Conservation (phyloP, 169 alveolate genomes). For the Amoebophrya sp. region DNA sequence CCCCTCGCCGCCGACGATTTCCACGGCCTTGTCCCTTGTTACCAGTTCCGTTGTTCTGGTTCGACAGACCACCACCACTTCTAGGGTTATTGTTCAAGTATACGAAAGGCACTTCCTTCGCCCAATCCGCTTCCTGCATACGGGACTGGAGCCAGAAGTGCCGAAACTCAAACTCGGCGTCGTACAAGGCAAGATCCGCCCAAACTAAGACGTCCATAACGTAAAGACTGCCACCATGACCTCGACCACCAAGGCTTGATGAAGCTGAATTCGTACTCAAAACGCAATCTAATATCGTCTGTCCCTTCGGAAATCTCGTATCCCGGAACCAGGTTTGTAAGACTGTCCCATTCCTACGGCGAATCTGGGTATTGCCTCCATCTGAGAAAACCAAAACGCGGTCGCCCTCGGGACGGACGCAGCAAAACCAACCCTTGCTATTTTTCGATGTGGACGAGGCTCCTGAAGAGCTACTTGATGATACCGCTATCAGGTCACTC, state of each 20-base stretch:
- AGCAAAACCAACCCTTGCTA: neutral
- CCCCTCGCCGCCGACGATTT: neutral
- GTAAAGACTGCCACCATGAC: neutral
- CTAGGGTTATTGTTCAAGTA: neutral
- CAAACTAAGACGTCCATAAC: neutral
- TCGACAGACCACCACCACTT: neutral
- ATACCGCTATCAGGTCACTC: neutral
- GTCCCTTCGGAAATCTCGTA: neutral
- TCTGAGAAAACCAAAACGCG: neutral
- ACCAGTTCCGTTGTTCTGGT: neutral
- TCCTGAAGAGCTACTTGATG: neutral
- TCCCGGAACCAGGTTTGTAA: neutral
- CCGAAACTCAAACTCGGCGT: neutral
- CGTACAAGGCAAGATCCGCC: neutral
- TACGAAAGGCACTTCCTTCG: neutral
- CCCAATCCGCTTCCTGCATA: neutral
- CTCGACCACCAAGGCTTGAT: neutral
- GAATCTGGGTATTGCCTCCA: neutral
- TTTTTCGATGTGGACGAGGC: too few relatives aligned
- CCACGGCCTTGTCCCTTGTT: neutral
- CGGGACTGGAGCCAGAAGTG: neutral
- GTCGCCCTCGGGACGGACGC: slow-evolving; percentile 26
- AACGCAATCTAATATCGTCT: neutral
- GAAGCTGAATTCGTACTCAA: neutral
- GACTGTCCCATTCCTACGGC: neutral